Percentiles rank a stretch among this genome's conserved stretches.
These are phyloP conservation scores for Pascua sp. DNA, from an alignment of 1,284 basidiomycete genomes.

Conservation along the genomic window DNA sequence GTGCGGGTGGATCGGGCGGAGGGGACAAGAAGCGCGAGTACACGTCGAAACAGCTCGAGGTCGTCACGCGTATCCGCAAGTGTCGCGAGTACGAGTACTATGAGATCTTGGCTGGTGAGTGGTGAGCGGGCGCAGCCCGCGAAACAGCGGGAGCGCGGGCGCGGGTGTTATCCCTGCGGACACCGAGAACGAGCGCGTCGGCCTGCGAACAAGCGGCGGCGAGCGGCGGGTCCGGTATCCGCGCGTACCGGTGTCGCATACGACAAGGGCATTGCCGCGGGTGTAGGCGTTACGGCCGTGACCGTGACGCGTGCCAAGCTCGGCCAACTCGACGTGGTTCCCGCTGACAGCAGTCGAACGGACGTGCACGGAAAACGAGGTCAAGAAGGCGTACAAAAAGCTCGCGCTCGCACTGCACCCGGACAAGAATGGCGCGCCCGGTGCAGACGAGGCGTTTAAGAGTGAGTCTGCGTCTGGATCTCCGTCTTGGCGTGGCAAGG, in stretches of 20 bases:
- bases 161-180: too few relatives aligned
- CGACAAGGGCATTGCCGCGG: not conserved
- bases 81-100: constrained; percentile 93
- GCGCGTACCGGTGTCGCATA: not conserved
- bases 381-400: constrained; percentile 98
- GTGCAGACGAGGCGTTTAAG: constrained; percentile 99
- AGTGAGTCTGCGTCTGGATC: constrained; percentile 56
- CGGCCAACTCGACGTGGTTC: too few relatives aligned
- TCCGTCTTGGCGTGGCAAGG: not conserved
- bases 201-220: too few relatives aligned
- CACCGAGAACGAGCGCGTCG: not conserved
- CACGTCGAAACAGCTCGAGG: constrained; percentile 75
- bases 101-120: constrained; percentile 68
- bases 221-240: too few relatives aligned
- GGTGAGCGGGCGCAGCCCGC: not conserved
- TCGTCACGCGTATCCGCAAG: constrained; percentile 79
- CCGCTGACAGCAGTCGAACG: constrained; percentile 58
- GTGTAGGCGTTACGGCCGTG: too few relatives aligned
- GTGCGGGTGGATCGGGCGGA: too few relatives aligned
- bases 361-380: constrained; percentile 80
- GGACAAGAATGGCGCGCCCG: constrained; percentile 96
- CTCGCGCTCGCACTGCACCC: constrained; percentile 90
- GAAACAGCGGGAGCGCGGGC: not conserved
- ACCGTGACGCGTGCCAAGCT: too few relatives aligned
- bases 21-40: constrained; percentile 66